phyloP scores from a whole-genome alignment of 352 stramenopile genomes.

The Phytophthora boehmeriae region DNA sequence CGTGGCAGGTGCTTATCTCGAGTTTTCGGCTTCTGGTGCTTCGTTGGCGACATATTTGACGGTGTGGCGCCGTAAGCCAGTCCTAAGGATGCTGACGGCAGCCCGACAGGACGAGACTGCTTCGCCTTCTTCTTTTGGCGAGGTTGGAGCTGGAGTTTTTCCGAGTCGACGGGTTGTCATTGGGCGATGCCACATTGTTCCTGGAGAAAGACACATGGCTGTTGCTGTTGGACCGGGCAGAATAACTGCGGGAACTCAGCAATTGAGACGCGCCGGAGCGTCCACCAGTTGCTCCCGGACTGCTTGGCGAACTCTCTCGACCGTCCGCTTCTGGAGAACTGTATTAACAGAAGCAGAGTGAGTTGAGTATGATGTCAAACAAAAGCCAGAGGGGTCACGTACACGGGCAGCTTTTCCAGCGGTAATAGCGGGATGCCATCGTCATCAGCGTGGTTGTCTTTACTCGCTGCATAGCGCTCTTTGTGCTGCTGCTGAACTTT shows the following conservation, averaged over 20 bases:
- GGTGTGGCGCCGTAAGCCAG: constrained; percentile 5
- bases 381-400: not conserved
- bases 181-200: constrained; percentile 28
- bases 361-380: constrained; percentile 3
- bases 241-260: constrained; percentile 24
- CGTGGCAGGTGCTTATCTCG: constrained; percentile 29
- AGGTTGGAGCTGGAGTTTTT: constrained; percentile 17
- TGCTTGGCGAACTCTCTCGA: constrained; percentile 18
- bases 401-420: constrained; percentile 62
- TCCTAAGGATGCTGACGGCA: constrained; percentile 18
- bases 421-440: constrained; percentile 58
- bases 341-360: constrained; percentile 9
- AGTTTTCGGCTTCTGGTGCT: constrained; percentile 31
- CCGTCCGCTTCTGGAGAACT: constrained; percentile 31
- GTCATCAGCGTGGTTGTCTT: constrained; percentile 55
- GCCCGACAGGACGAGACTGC: constrained; percentile 17
- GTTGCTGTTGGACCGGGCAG: constrained; percentile 16
- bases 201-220: constrained; percentile 22
- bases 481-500: constrained; percentile 31
- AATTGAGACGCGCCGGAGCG: constrained; percentile 14
- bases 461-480: constrained; percentile 19
- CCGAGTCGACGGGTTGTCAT: constrained; percentile 16
- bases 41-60: constrained; percentile 22
- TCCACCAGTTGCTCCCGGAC: constrained; percentile 12
- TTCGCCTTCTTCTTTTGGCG: constrained; percentile 35